phyloP scores from a whole-genome alignment of 352 stramenopile species.

The Phytophthora idaei region DNA sequence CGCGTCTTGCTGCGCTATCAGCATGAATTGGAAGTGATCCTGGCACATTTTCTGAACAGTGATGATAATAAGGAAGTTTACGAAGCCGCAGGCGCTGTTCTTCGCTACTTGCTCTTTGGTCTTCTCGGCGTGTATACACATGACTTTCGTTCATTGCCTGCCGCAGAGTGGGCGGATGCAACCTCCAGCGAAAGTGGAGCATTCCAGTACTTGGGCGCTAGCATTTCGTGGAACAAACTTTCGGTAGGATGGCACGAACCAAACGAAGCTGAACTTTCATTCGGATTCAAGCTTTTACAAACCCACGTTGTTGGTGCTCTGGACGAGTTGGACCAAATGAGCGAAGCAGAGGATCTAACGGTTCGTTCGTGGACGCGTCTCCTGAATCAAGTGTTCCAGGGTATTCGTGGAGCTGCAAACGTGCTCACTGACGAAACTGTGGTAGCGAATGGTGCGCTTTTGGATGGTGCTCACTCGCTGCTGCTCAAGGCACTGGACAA shows the following conservation, averaged over 20 bases:
- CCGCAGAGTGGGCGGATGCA: slow-evolving; percentile 47
- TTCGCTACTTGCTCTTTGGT: slow-evolving; percentile 51
- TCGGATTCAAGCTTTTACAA: slow-evolving; percentile 61
- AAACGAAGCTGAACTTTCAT: slow-evolving; percentile 53
- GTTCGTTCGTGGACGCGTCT: slow-evolving; percentile 55
- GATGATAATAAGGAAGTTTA: slow-evolving; percentile 69
- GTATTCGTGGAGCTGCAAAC: slow-evolving; percentile 53
- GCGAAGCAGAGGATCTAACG: slow-evolving; percentile 31
- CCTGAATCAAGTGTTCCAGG: slow-evolving; percentile 51
- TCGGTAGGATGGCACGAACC: slow-evolving; percentile 69
- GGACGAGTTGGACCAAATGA: slow-evolving; percentile 32
- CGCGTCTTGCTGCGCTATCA: slow-evolving; percentile 43
- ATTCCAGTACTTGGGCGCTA: slow-evolving; percentile 66
- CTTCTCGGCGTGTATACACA: slow-evolving; percentile 60
- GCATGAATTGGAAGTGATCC: slow-evolving; percentile 45
- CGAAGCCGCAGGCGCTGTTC: slow-evolving; percentile 46
- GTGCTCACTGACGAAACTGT: slow-evolving; percentile 53
- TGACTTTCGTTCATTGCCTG: slow-evolving; percentile 67
- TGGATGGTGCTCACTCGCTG: slow-evolving; percentile 47
- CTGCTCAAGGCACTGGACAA: slow-evolving; percentile 38
- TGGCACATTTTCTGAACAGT: slow-evolving; percentile 48
- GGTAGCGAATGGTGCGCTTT: slow-evolving; percentile 31
- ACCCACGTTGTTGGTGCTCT: slow-evolving; percentile 49
- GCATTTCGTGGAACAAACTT: slow-evolving; percentile 58
- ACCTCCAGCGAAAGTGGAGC: slow-evolving; percentile 46